Conservation (phyloP, 2,329 filamentous ascomycete species). For the Fusarium proliferatum region DNA sequence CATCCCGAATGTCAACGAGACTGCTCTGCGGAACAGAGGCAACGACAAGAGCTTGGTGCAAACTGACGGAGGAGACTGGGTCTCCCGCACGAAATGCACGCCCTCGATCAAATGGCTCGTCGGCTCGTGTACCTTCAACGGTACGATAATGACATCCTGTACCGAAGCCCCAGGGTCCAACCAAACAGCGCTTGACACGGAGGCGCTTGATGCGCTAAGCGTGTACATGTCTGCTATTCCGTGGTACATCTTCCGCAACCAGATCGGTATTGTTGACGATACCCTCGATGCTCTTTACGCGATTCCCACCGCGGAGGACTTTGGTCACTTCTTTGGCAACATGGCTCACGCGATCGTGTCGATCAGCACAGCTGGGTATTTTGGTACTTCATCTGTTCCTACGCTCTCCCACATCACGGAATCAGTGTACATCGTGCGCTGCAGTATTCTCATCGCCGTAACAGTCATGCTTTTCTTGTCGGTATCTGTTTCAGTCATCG, state of each 20-base stretch:
- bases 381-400: constrained; percentile 28
- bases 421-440: constrained; percentile 32
- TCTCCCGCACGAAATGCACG: constrained; percentile 33
- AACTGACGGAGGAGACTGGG: constrained; percentile 28
- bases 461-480: constrained; percentile 22
- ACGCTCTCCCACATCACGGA: constrained; percentile 15
- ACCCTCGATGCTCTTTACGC: constrained; percentile 34
- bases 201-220: constrained; percentile 16
- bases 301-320: constrained; percentile 33
- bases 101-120: constrained; percentile 28
- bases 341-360: constrained; percentile 38
- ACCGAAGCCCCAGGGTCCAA: not conserved
- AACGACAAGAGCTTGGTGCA: constrained; percentile 29
- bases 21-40: constrained; percentile 13
- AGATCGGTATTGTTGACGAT: constrained; percentile 27
- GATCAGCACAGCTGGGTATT: constrained; percentile 36
- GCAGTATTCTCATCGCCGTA: constrained; percentile 31
- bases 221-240: constrained; percentile 41
- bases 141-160: constrained; percentile 33
- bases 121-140: constrained; percentile 35
- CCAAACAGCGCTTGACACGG: constrained; percentile 23
- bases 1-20: constrained; percentile 33
- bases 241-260: constrained; percentile 34
- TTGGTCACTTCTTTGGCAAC: constrained; percentile 36
- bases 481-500: constrained; percentile 25